Evolutionary conservation across 768 basidiomycete species (phyloP), one percentile per base, ranked within the genome.

Genomic region (Hygrophorus pudorinus): DNA sequence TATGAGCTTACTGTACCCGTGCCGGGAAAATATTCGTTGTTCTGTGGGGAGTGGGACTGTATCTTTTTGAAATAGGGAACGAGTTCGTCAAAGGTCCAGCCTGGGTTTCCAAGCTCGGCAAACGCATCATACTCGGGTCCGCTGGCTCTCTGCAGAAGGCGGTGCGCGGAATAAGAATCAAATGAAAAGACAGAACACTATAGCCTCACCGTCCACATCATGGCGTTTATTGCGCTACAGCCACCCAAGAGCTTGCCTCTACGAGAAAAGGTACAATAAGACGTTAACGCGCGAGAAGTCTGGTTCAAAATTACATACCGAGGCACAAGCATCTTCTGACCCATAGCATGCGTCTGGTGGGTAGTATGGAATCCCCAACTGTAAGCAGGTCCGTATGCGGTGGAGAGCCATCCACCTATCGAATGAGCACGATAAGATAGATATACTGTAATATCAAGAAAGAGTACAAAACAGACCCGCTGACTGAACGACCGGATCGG

Each of bases 1-100:
- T 46, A 17, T 13, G 16, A 12, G 11, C 13, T 33, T 17, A 42
- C 8, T 16, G 16, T 31, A 3, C n/a, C 29, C 13, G 41, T 42
- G 8, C 41, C 33, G 11, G 31, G 33, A 2, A n/a, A 13, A 33
- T 29, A 8, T 27, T 46, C 41, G 37, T 47, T 46, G 18, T 51
- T 50, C 45, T 12, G 17, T 12, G 17, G 27, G n/a, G 35, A n/a
- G 14, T 37, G 37, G 18, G 42, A 42, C 13, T 32, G 33, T 8
- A 46, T 46, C 32, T 52, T 51, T 16, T 47, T 50, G 32, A 55
- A 52, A 45, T 55, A 56, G 8, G 53, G 50, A 10, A 49, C 34
- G 21, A 48, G 37, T 30, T 36, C 31, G 2, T 54, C 48, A 49
- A 51, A 58, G 42, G 54, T 48, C 57, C 57, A 58, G 17, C 55